Base-by-base conservation (phyloP, 257 asterid genomes). In the Solanum sejunctum region DNA sequence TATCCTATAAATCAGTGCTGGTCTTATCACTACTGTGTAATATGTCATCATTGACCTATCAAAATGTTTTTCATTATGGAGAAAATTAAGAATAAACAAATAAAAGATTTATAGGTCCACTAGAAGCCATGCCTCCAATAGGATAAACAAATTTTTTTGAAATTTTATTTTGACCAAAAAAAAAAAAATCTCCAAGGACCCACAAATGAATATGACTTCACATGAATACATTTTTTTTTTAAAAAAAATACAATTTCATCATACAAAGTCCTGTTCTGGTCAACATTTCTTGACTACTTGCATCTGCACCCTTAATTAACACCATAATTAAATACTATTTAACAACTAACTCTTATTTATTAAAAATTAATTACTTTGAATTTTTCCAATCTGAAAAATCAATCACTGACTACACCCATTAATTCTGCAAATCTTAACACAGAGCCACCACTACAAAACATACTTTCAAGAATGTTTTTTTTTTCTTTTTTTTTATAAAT, bases 401-500 rank as follows among this genome's bases (percentile, higher is more conserved):
- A 43, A 75, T 21, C 81, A 45, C 58, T 73, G 54, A 20, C 80
- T 4, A 11, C 55, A 12, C 11, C n/a, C 10, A 73, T 8, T 21
- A 58, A 75, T 45, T 75, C 82, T 15, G 75, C 75, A 67, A 67
- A 67, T 67, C 75, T 17, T 36, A 69, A 36, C 12, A 16, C 77
- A 21, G 70, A 23, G 60, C 20, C 17, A 63, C 41, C 2, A 23
- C 12, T 13, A 57, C 45, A 57, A 13, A 80, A 77, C n/a, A 13
- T 41, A 43, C 56, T 71, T 70, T 71, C 77, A 81, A 85, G 83
- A 85, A 85, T 82, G 88, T 73, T 77, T 75, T 51, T 55, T 26
- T 49, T 32, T 3, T 32, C 1, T 32, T 32, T 32, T 32, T 32
- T 32, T 32, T 2, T 32, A 32, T 32, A 32, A 32, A 32, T 32